phyloP scores from a whole-genome alignment of 1,139 yeast species.

The Suhomyces anneliseae region DNA sequence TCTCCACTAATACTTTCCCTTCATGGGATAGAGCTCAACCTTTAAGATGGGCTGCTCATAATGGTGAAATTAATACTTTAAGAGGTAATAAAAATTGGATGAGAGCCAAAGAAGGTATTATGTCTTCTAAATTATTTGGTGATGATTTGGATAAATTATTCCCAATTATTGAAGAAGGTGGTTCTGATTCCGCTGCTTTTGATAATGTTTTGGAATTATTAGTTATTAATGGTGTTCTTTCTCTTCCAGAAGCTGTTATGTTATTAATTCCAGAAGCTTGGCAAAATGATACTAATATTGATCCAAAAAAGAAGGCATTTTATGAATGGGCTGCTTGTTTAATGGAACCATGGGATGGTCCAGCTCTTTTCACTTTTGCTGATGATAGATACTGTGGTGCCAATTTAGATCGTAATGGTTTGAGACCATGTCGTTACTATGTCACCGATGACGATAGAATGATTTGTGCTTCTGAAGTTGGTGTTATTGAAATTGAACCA shows the following conservation, averaged over 20 bases:
- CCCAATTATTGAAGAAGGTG: constrained; percentile 98
- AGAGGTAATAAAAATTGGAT: constrained; percentile 99
- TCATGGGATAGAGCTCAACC: constrained; percentile 99
- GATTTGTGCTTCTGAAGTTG: constrained; percentile 98
- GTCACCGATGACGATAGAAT: constrained; percentile 92
- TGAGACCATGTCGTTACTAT: constrained; percentile 97
- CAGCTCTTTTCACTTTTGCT: constrained; percentile 94
- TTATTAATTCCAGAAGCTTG: constrained; percentile 97
- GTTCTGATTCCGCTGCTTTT: constrained; percentile 98
- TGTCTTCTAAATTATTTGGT: constrained; percentile 84
- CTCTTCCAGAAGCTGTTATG: constrained; percentile 97
- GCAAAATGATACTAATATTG: constrained; percentile 86
- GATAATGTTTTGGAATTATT: constrained; percentile 92
- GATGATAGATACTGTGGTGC: constrained; percentile 99
- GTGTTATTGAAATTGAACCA: constrained; percentile 88
- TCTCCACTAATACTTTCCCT: constrained; percentile 97
- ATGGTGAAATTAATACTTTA: constrained; percentile 96
- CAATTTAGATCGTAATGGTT: constrained; percentile 93
- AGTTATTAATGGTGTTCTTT: constrained; percentile 86
- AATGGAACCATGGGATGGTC: constrained; percentile 99
- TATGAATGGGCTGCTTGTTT: constrained; percentile 99
- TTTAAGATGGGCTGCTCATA: constrained; percentile 94
- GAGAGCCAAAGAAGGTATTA: constrained; percentile 98
- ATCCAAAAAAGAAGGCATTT: constrained; percentile 88
- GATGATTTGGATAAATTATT: constrained; percentile 87